Evolutionary conservation across 1,284 basidiomycete genomes (phyloP), one percentile per base, ranked within the genome.

Genomic region (Leccinum holopus): DNA sequence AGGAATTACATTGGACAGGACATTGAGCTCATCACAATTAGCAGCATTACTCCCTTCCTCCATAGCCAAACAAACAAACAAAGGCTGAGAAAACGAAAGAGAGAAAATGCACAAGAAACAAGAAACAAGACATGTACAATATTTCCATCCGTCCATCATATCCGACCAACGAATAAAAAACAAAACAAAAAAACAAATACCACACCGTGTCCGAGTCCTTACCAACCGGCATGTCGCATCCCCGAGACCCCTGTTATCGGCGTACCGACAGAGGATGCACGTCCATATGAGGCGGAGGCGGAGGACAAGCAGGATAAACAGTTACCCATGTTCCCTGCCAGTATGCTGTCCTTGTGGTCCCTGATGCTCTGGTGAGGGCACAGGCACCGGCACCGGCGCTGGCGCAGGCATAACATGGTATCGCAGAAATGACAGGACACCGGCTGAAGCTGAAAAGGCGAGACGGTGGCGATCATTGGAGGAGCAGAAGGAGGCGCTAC

Each of bases 201-300:
- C n/a, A 16, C n/a, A n/a, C n/a, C n/a, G n/a, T n/a, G n/a, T n/a
- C n/a, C n/a, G 16, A 56, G 44, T 35, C 5, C 54, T 71, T 61
- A 73, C 70, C 72, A 71, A 28, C 58, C 73, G 16, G 60, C 70
- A 37, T 73, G 70, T 55, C 69, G 55, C 72, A 71, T 73, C n/a
- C 70, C 70, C 5, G 70, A 66, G 21, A 52, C 51, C 6, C 69
- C 70, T 18, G 70, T 69, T n/a, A 73, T 71, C 8, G 63, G 55
- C 2, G 58, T 41, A 25, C 2, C 2, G 14, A 60, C 21, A 72
- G 53, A 6, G 71, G 59, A 55, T 73, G 69, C 21, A 65, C 54
- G 18, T 64, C 61, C 10, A 68, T 12, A 25, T 60, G 63, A 16
- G 66, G 58, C 35, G 68, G 32, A 33, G 32, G 32, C 32, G 9